These are phyloP conservation scores for Quercus variabilis DNA, from an alignment of 306 rosid genomes.

Conservation along the genomic window DNA sequence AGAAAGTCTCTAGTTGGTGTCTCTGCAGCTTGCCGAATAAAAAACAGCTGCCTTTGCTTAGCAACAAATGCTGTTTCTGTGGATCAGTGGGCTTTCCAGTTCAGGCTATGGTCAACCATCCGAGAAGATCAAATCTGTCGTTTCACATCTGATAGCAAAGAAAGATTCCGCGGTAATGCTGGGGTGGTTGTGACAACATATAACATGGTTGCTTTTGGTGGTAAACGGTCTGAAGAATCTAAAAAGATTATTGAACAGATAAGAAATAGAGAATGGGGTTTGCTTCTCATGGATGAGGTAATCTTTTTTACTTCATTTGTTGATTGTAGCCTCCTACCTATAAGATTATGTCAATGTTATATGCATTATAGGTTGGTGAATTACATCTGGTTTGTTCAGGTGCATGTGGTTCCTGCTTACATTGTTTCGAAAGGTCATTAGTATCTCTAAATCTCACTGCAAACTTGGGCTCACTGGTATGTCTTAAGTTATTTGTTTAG, in stretches of 20 bases:
- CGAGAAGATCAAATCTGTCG: slow-evolving; percentile 95
- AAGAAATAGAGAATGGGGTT: slow-evolving; percentile 94
- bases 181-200: slow-evolving; percentile 96
- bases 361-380: slow-evolving; percentile 25
- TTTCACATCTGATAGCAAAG: slow-evolving; percentile 96
- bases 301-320: neutral
- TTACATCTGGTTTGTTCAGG: slow-evolving; percentile 35
- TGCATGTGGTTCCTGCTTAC: slow-evolving; percentile 91
- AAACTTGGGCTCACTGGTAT: slow-evolving; percentile 97
- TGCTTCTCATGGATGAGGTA: slow-evolving; percentile 98
- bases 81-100: slow-evolving; percentile 99
- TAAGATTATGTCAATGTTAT: slow-evolving; percentile 16
- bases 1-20: slow-evolving; percentile 98
- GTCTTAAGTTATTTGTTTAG: slow-evolving; percentile 10
- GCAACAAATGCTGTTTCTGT: slow-evolving; percentile 98
- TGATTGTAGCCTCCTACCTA: slow-evolving; percentile 5
- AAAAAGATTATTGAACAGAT: slow-evolving; percentile 96
- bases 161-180: slow-evolving; percentile 91
- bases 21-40: slow-evolving; percentile 92
- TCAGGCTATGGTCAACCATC: slow-evolving; percentile 92
- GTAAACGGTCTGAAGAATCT: slow-evolving; percentile 92
- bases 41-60: slow-evolving; percentile 92
- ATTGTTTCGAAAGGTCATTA: slow-evolving; percentile 97
- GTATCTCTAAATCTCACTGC: slow-evolving; percentile 93
- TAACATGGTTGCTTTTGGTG: slow-evolving; percentile 96